Conservation (phyloP, 306 rosid species). For the Begonia loranthoides region DNA sequence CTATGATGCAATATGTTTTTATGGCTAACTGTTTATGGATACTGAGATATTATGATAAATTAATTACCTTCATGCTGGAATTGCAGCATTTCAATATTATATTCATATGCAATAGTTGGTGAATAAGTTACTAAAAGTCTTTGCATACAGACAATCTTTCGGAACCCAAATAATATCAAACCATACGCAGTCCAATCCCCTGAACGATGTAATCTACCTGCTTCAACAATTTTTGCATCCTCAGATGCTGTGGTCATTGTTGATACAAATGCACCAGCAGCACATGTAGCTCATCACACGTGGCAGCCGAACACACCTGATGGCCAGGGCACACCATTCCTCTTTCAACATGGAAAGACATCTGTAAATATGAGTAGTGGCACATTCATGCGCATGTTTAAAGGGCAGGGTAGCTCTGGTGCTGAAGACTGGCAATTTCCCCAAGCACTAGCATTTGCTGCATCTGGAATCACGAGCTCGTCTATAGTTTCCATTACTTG, state of each 20-base stretch:
- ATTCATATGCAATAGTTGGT: no score
- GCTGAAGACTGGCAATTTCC: conserved; percentile 73
- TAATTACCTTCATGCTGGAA: no score
- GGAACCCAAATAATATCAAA: conserved; percentile 75
- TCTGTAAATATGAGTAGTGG: conserved; percentile 53
- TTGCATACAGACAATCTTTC: conserved; percentile 74
- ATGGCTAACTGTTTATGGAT: no score
- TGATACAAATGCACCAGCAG: conserved; percentile 80
- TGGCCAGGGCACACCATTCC: conserved; percentile 94
- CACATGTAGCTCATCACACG: conserved; percentile 80
- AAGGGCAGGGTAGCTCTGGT: conserved; percentile 56
- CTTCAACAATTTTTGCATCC: conserved; percentile 80
- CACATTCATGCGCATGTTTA: conserved; percentile 73
- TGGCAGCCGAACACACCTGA: conserved; percentile 99
- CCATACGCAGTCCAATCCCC: conserved; percentile 68
- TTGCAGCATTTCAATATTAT: no score
- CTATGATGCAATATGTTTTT: background rate
- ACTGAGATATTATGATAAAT: no score
- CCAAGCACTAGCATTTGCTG: conserved; percentile 71
- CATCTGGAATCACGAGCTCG: conserved; percentile 82
- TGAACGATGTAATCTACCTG: conserved; percentile 91
- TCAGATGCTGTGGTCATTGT: conserved; percentile 71
- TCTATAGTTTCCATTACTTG: conserved; percentile 67
- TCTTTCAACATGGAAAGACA: conserved; percentile 77
- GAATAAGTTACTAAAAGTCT: background rate